Evolutionary conservation across 345 rosid species (phyloP), one percentile per base, ranked within the genome.

Genomic region (Populus tremula): DNA sequence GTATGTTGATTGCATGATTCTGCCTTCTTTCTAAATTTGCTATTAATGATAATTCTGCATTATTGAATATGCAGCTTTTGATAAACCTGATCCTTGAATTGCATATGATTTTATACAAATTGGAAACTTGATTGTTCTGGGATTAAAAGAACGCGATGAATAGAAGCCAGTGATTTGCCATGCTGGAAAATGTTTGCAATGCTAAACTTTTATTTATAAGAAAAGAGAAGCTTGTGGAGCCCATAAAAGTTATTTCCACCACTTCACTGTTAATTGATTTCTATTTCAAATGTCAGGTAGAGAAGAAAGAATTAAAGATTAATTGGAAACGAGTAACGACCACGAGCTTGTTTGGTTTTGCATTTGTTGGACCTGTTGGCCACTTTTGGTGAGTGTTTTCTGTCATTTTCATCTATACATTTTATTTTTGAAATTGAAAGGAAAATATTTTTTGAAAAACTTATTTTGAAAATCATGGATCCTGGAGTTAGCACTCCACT

Each of bases 321-420:
- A 69, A 81, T 29, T 83, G 83, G 88, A 83, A 54, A 81, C 72
- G 88, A 81, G 86, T 81, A 33, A 82, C 85, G 14, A 70, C 85
- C 29, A 83, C 88, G 43, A 86, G 85, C 77, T 70, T 86, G 66
- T 86, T 83, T 64, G 88, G 88, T 39, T 74, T 83, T 49, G 85
- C 80, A 67, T 83, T 86, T 71, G 85, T 86, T 70, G 88, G 86
- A 81, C 88, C 87, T 21, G 76, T 81, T 54, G 88, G 85, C 65
- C 88, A 86, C 67, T 79, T 54, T 71, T 84, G 84, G 87, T 86
- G 53, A 75, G 76, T 31, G 16, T 33, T 47, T 23, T 10, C 53
- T 36, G 1, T 50, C 33, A 25, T 50, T 39, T 54, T 36, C 21
- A 23, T 31, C 65, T 17, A 27, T 61, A 23, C 17, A 50, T 53